These are phyloP conservation scores for Moelleriella libera DNA, from an alignment of 2,329 filamentous ascomycete genomes.

Conservation along the genomic window DNA sequence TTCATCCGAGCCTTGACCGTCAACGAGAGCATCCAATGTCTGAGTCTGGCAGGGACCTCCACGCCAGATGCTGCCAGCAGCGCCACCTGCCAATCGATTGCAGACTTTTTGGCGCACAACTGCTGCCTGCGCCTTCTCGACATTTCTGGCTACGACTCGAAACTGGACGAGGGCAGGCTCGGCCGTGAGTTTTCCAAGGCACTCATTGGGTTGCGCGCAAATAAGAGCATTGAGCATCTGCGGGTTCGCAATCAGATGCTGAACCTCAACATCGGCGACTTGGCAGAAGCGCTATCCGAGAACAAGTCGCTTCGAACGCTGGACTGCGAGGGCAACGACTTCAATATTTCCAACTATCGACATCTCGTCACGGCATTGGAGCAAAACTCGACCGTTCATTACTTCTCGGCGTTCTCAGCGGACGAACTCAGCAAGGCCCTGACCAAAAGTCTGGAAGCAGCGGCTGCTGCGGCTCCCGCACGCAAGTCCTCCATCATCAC, in stretches of 20 bases:
- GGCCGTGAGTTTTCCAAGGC: conserved; percentile 37
- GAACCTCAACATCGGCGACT: conserved; percentile 36
- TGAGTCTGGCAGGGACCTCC: conserved; percentile 40
- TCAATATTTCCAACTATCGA: conserved; percentile 35
- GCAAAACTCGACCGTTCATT: conserved; percentile 26
- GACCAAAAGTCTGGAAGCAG: conserved; percentile 17
- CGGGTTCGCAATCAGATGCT: conserved; percentile 42
- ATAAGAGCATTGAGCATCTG: conserved; percentile 31
- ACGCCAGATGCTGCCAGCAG: conserved; percentile 30
- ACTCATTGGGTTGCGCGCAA: conserved; percentile 30
- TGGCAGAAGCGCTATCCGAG: conserved; percentile 32
- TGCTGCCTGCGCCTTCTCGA: conserved; percentile 37
- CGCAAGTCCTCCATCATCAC: conserved; percentile 20
- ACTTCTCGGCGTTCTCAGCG: conserved; percentile 27
- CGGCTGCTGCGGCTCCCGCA: conserved; percentile 11
- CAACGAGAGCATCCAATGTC: conserved; percentile 34
- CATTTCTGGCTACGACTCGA: conserved; percentile 41
- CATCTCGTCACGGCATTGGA: conserved; percentile 30
- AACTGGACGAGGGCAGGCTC: conserved; percentile 42
- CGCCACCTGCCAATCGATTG: conserved; percentile 32
- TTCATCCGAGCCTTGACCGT: conserved; percentile 33
- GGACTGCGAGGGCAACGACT: conserved; percentile 40
- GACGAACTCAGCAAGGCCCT: conserved; percentile 20
- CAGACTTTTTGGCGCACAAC: conserved; percentile 37
- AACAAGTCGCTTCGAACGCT: conserved; percentile 36